phyloP scores from a whole-genome alignment of 768 basidiomycete genomes.

The Pulveroboletus frians region DNA sequence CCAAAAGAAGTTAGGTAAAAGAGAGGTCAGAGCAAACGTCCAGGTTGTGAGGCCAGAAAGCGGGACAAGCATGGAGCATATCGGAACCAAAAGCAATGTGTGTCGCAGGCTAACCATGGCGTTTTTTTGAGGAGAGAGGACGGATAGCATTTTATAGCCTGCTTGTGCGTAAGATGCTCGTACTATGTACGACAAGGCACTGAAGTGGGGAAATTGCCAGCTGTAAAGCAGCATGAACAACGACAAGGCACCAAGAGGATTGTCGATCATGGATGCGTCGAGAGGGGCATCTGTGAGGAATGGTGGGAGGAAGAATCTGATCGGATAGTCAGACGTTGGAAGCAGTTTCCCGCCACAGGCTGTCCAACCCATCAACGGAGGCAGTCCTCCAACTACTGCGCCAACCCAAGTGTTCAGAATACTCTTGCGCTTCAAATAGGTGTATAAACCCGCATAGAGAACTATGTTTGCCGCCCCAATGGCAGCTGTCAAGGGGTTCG shows the following conservation, averaged over 20 bases:
- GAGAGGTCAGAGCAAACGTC: conserved; percentile 73
- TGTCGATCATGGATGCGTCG: conserved; percentile 58
- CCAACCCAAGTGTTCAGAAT: conserved; percentile 93
- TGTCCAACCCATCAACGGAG: conserved; percentile 98
- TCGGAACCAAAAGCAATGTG: conserved; percentile 65
- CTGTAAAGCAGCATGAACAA: conserved; percentile 84
- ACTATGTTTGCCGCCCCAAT: conserved; percentile 81
- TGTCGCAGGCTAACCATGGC: conserved; percentile 83
- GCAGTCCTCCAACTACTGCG: conserved; percentile 84
- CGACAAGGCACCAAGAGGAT: conserved; percentile 74
- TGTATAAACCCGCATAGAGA: conserved; percentile 90
- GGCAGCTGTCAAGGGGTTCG: conserved; percentile 79
- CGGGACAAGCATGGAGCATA: conserved; percentile 78
- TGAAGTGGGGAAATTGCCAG: conserved; percentile 99
- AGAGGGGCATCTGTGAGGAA: conserved; percentile 42
- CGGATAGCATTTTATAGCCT: conserved; percentile 90
- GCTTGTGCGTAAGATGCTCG: conserved; percentile 87
- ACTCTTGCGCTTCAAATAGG: conserved; percentile 82
- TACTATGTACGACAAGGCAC: conserved; percentile 82
- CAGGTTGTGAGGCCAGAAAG: conserved; percentile 92
- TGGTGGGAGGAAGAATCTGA: conserved; percentile 57
- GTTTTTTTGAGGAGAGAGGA: conserved; percentile 72
- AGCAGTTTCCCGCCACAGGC: conserved; percentile 81
- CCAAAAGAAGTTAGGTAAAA: conserved; percentile 72
- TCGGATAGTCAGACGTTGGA: conserved; percentile 56